These are phyloP conservation scores for Sphagnurus paluster DNA, from an alignment of 1,284 basidiomycete species.

Conservation along the genomic window DNA sequence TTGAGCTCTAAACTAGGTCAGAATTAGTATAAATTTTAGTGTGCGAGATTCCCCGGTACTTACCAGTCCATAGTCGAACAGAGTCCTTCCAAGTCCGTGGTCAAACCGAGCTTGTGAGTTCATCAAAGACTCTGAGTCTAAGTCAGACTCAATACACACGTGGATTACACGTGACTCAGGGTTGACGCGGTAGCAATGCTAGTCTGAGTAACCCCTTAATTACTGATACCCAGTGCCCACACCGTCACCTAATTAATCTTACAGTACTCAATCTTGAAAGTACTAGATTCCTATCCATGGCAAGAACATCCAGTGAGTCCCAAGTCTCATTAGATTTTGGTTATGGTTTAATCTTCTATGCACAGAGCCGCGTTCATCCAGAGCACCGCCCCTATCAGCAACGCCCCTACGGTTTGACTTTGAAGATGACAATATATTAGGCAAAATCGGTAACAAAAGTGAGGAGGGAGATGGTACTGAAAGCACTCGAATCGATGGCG, in stretches of 20 bases:
- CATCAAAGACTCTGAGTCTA: too few relatives aligned
- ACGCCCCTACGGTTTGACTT: conserved; percentile 2
- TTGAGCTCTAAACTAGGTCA: conserved; percentile 66
- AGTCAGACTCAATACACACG: too few relatives aligned
- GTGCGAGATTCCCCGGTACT: conserved; percentile 11
- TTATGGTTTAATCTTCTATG: not conserved
- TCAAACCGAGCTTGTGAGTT: too few relatives aligned
- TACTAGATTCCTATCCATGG: conserved; percentile 14
- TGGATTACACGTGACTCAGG: too few relatives aligned
- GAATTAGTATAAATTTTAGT: conserved; percentile 6
- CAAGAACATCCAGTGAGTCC: conserved; percentile 12
- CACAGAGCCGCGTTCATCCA: conserved; percentile 2
- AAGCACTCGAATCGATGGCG: conserved; percentile 1
- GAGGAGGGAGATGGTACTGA: conserved; percentile 2
- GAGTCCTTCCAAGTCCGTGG: not conserved
- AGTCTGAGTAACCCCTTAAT: too few relatives aligned
- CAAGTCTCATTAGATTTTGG: not conserved
- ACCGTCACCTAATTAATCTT: too few relatives aligned
- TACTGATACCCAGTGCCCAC: too few relatives aligned
- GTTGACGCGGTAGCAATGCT: too few relatives aligned
- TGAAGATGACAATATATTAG: conserved; percentile 6
- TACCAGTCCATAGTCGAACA: conserved; percentile 36
- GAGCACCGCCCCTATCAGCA: conserved; percentile 4
- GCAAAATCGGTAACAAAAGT: conserved; percentile 1
- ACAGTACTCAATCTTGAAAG: too few relatives aligned